Base-by-base conservation (phyloP, 768 basidiomycete species). In the Tremella fuciformis region DNA sequence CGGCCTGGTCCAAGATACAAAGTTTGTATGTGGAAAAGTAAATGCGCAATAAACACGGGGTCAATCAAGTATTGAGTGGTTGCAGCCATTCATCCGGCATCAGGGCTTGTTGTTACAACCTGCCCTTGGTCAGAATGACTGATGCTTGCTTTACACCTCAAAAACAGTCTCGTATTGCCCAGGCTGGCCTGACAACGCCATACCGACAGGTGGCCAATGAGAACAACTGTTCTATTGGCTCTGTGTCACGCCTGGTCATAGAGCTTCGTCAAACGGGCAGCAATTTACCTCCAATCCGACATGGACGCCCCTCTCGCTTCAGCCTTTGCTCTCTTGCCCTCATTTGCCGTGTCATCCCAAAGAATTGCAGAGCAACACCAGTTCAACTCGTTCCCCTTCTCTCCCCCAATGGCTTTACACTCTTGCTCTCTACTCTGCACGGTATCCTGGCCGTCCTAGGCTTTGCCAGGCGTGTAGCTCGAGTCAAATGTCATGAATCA, bases 151-250 rank as follows among this genome's bases (percentile, higher is more conserved):
- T 46, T 46, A 46, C 54, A 39, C 54, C 54, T 16, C 40, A 22
- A 18, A 55, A 55, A 47, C 18, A 42, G 46, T 40, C 54, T n/a
- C 15, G 41, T 22, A 55, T 55, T n/a, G 42, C 42, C 29, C 41
- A 55, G 34, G 54, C 53, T 48, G 54, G 29, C 15, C 16, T 46
- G 25, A 29, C 6, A 16, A 44, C 9, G 13, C 42, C 54, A n/a
- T 55, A 55, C 26, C 42, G 42, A 9, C 19, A 44, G 11, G 54
- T 55, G 41, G 54, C 54, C 42, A 24, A 11, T 15, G 15, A 26
- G 15, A 46, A 46, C 46, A 42, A 42, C 24, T 55, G 54, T n/a
- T 55, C 54, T 3, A 55, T 46, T 25, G 46, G 54, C 47, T 46
- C 54, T 46, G 54, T 55, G 25, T 44, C 54, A 7, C 18, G 41